A percentile compares a stretch with the other conserved stretches of the same genome.
Conservation (phyloP, 768 basidiomycete species). For the Boletus reticulatus region DNA sequence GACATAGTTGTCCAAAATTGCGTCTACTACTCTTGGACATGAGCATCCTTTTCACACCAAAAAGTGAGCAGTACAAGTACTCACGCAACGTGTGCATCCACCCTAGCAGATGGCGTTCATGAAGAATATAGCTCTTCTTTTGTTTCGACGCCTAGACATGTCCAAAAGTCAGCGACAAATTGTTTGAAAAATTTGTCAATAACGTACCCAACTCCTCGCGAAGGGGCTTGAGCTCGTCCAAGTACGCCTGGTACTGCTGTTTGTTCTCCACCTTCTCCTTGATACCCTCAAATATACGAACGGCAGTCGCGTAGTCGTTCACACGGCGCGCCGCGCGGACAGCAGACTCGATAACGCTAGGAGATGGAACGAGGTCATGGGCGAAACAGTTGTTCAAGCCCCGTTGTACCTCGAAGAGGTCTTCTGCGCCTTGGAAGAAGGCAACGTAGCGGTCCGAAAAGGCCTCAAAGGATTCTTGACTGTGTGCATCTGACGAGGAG, state of each 20-base stretch:
- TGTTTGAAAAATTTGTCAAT: not conserved
- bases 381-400: slow-evolving; percentile 99
- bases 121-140: slow-evolving; percentile 63
- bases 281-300: slow-evolving; percentile 93
- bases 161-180: not conserved
- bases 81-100: slow-evolving; percentile 18
- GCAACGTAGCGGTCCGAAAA: slow-evolving; percentile 92
- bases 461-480: slow-evolving; percentile 89
- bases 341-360: slow-evolving; percentile 82
- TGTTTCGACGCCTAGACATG: slow-evolving; percentile 48
- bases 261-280: slow-evolving; percentile 98
- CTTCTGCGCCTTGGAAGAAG: slow-evolving; percentile 91
- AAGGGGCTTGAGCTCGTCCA: slow-evolving; percentile 85
- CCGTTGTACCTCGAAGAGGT: slow-evolving; percentile 98
- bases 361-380: slow-evolving; percentile 91
- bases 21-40: slow-evolving; percentile 23
- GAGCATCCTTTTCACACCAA: not conserved
- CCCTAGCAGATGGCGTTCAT: slow-evolving; percentile 25
- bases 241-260: slow-evolving; percentile 89
- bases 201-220: slow-evolving; percentile 86
- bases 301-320: slow-evolving; percentile 96
- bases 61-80: not conserved
- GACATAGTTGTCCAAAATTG: slow-evolving; percentile 21
- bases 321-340: slow-evolving; percentile 86
- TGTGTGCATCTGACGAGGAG: slow-evolving; percentile 57